These are phyloP conservation scores for Mycena polygramma DNA, from an alignment of 768 basidiomycete genomes.

Conservation along the genomic window DNA sequence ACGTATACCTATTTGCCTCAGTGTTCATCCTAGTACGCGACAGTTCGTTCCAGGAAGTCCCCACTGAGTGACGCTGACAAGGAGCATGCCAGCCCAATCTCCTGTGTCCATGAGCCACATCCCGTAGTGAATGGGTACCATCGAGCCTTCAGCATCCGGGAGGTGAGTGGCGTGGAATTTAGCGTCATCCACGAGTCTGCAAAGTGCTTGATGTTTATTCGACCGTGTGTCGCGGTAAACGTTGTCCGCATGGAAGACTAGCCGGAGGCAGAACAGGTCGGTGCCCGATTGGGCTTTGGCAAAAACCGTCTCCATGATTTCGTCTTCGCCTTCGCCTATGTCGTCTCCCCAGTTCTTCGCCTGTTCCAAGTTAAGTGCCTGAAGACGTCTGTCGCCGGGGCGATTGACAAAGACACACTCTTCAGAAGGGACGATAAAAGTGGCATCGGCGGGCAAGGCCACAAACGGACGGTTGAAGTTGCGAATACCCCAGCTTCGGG, in stretches of 20 bases:
- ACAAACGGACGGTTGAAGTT: too few relatives aligned
- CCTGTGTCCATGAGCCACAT: slow-evolving; percentile 23
- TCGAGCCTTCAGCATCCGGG: neutral
- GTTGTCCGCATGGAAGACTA: slow-evolving; percentile 2
- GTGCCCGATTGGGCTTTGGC: neutral
- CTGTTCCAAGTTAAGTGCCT: neutral
- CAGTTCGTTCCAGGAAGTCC: slow-evolving; percentile 6
- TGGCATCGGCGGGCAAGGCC: neutral
- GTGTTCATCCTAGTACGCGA: slow-evolving; percentile 4
- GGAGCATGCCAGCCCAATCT: slow-evolving; percentile 20
- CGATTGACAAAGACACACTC: slow-evolving; percentile 7
- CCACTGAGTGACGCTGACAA: slow-evolving; percentile 25
- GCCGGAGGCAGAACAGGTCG: slow-evolving; percentile 12
- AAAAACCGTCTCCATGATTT: neutral
- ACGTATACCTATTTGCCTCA: slow-evolving; percentile 8
- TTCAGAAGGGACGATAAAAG: neutral
- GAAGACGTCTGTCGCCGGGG: neutral
- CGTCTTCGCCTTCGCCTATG: neutral
- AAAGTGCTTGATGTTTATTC: neutral
- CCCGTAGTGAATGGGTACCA: slow-evolving; percentile 22
- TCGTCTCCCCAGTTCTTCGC: neutral
- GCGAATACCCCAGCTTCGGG: too few relatives aligned
- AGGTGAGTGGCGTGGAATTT: slow-evolving; percentile 23
- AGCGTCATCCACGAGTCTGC: slow-evolving; percentile 10
- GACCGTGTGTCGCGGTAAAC: neutral